Conservation (phyloP, 2,329 filamentous ascomycete species). For the Monascus ruber region DNA sequence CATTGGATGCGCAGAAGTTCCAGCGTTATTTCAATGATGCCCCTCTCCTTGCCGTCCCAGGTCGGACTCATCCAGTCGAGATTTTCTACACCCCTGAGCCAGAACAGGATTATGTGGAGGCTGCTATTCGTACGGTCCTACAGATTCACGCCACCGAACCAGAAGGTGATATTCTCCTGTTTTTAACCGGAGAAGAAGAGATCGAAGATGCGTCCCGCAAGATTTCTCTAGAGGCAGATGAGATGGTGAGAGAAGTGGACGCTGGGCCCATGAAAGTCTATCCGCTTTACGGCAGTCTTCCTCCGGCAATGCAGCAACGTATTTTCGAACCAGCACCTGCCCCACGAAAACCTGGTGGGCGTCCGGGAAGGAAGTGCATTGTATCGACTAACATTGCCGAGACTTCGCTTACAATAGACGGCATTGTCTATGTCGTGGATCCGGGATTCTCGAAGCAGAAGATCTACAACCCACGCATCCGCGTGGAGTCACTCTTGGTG, state of each 20-base stretch:
- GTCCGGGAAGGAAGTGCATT: conserved; percentile 86
- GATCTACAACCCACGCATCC: conserved; percentile 93
- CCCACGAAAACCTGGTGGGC: conserved; percentile 60
- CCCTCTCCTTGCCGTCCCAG: conserved; percentile 83
- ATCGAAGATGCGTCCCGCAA: conserved; percentile 95
- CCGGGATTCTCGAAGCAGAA: conserved; percentile 99
- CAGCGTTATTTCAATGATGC: conserved; percentile 95
- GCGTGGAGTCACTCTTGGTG: conserved; percentile 93
- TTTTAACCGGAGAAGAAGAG: conserved; percentile 95
- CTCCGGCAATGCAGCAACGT: conserved; percentile 82
- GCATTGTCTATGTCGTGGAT: conserved; percentile 98
- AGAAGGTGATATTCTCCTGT: conserved; percentile 86
- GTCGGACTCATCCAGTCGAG: conserved; percentile 90
- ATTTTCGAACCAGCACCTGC: conserved; percentile 87
- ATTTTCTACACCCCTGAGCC: conserved; percentile 97
- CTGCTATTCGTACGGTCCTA: conserved; percentile 82
- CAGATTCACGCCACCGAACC: conserved; percentile 91
- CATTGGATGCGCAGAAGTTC: conserved; percentile 94
- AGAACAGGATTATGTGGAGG: conserved; percentile 93
- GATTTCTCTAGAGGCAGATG: conserved; percentile 79
- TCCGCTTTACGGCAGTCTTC: conserved; percentile 85
- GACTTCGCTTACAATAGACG: conserved; percentile 93
- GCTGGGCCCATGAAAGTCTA: conserved; percentile 84
- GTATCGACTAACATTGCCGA: conserved; percentile 97
- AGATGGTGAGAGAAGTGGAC: conserved; percentile 82